Base-by-base conservation (phyloP, 148 eudicot genomes). In the Suaeda aralocaspica region DNA sequence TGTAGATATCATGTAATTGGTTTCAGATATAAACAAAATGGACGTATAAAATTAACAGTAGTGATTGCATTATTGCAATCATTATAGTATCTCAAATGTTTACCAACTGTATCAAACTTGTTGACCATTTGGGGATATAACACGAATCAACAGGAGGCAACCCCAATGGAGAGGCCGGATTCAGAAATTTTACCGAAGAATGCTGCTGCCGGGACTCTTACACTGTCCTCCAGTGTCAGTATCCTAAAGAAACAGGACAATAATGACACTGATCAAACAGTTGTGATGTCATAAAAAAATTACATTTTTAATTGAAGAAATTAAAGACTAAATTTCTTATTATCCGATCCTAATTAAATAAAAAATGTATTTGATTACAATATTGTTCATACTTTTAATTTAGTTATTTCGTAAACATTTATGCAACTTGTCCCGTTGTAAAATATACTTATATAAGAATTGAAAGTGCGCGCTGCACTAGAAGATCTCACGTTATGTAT, bases 141-240 rank as follows among this genome's bases (percentile, higher is more conserved):
- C 89, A 76, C 97, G n/a, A 92, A 69, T 75, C 74, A 52, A 89
- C 87, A 64, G n/a, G 91, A 82, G 71, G 89, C 77, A 70, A 81
- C 68, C 53, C 92, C 98, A n/a, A 76, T 89, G 97, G 52, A 97
- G 91, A 67, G 97, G 97, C n/a, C 98, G 97, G 70, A 94, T 73
- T 66, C 98, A 66, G 82, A 81, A 65, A 91, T 86, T 56, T 91
- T 93, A 79, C 98, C 91, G 75, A 75, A 94, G n/a, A n/a, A n/a
- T n/a, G n/a, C n/a, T 1, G 98, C 85, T 26, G 97, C 85, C n/a
- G 98, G 97, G 49, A 87, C 92, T 84, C 98, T 85, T 57, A 89
- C 88, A 83, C 98, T 91, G n/a, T 82, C 96, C 98, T 76, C 97
- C 98, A 45, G 98, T 91, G 77, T 94, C 98, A 45, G 98, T 94